Base-by-base conservation (phyloP, 2,329 filamentous ascomycete species). In the Rachicladosporium sp. region DNA sequence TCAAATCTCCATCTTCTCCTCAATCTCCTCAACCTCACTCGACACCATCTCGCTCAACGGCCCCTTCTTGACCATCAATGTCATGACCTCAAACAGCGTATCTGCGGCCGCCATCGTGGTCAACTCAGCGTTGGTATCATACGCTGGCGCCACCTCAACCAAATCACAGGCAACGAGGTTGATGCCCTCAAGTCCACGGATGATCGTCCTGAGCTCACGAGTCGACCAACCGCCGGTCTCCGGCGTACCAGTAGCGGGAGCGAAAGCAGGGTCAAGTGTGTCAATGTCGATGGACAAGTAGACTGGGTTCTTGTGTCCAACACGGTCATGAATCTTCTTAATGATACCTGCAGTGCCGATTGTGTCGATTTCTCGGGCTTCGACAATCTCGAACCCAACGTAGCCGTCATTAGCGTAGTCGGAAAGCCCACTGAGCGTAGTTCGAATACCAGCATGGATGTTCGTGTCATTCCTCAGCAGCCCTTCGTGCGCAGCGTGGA, bases 261-360 rank as follows among this genome's bases (percentile, higher is more conserved):
- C 81, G 50, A 84, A 89, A 4, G 83, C 83, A 6, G 87, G 86
- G 56, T 93, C 86, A 3, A 93, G 68, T 1, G 84, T 87, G 55
- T 93, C 86, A 51, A 93, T 93, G 55, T 94, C 87, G 35, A 93
- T 79, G 5, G 76, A 83, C 27, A 93, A 63, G 55, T 93, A 93
- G 0, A 91, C 82, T 0, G 84, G 84, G 39, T 71, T 69, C 13
- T 78, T 53, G 43, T 32, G 80, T 6, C 82, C 83, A 11, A 93
- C 82, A 15, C 83, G 70, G 3, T 84, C 77, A 33, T 75, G 64
- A 54, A 93, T 91, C 57, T 75, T 79, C 61, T 81, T 75, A 57
- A 89, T 81, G 55, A 93, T 88, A 4, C 84, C 84, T 0, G 76
- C 72, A 3, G 47, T 52, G 21, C 78, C 78, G 43, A 81, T 79